Conservation (phyloP, 2,329 filamentous ascomycete genomes). For the Diaporthe citrichinensis region DNA sequence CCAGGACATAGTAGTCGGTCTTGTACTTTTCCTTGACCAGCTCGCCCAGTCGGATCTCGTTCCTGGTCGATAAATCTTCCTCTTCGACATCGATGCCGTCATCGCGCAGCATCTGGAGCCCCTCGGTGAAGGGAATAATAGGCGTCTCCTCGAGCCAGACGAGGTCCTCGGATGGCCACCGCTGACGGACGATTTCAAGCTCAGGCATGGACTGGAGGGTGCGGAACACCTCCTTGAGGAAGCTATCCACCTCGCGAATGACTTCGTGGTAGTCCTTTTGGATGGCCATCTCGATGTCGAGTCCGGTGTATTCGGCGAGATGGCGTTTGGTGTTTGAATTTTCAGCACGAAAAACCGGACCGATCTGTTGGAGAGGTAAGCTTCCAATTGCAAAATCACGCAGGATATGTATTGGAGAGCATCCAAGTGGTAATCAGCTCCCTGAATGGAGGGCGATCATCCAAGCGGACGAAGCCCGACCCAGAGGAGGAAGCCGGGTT, state of each 20-base stretch:
- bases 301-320: slow-evolving; percentile 92
- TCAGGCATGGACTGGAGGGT: slow-evolving; percentile 74
- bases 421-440: not conserved
- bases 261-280: slow-evolving; percentile 92
- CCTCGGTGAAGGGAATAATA: slow-evolving; percentile 84
- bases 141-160: slow-evolving; percentile 90
- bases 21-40: slow-evolving; percentile 88
- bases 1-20: slow-evolving; percentile 94
- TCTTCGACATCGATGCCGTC: slow-evolving; percentile 78
- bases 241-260: slow-evolving; percentile 81
- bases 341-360: slow-evolving; percentile 92
- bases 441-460: too few species aligned
- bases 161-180: slow-evolving; percentile 89
- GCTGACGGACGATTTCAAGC: slow-evolving; percentile 83
- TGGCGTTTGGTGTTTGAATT: slow-evolving; percentile 97
- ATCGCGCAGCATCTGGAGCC: slow-evolving; percentile 85
- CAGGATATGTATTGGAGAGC: too few species aligned
- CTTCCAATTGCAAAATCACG: not conserved
- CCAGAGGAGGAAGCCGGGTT: too few species aligned
- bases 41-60: slow-evolving; percentile 88
- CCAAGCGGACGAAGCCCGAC: not conserved
- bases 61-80: slow-evolving; percentile 87
- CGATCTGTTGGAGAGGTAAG: slow-evolving; percentile 62
- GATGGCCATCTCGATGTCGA: slow-evolving; percentile 94
- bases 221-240: slow-evolving; percentile 80